phyloP scores from a whole-genome alignment of 1,139 yeast species.

The Debaryomycetaceae sp. region DNA sequence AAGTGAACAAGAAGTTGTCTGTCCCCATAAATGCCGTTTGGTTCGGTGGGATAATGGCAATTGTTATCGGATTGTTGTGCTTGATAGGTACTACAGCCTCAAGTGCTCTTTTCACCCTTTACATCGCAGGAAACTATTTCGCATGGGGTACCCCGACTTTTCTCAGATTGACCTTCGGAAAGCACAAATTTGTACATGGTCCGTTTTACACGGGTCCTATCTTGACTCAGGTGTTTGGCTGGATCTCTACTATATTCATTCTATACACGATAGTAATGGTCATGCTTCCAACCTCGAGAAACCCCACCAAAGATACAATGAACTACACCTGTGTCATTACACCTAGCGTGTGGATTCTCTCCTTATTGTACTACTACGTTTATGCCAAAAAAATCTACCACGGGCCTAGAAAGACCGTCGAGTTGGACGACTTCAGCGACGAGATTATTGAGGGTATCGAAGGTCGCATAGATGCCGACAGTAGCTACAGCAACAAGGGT shows the following conservation, averaged over 20 bases:
- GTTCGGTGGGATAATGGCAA: constrained; percentile 41
- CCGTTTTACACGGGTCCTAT: constrained; percentile 52
- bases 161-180: constrained; percentile 44
- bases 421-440: neutral
- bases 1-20: constrained; percentile 43
- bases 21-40: constrained; percentile 57
- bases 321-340: constrained; percentile 60
- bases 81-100: constrained; percentile 56
- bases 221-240: constrained; percentile 41
- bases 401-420: constrained; percentile 5
- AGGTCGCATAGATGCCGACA: neutral
- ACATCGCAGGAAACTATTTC: constrained; percentile 58
- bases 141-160: constrained; percentile 61
- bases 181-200: constrained; percentile 53
- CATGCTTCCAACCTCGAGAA: constrained; percentile 41
- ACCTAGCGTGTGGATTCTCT: constrained; percentile 36
- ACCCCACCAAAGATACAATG: constrained; percentile 43
- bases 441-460: neutral
- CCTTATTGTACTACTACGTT: constrained; percentile 40
- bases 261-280: constrained; percentile 43
- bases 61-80: constrained; percentile 49
- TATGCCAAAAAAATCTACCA: constrained; percentile 38
- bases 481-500: neutral
- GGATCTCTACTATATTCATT: constrained; percentile 32
- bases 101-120: constrained; percentile 54